Evolutionary conservation across 73 alveolate genomes (phyloP).

Genomic region (Chromera velia): DNA sequence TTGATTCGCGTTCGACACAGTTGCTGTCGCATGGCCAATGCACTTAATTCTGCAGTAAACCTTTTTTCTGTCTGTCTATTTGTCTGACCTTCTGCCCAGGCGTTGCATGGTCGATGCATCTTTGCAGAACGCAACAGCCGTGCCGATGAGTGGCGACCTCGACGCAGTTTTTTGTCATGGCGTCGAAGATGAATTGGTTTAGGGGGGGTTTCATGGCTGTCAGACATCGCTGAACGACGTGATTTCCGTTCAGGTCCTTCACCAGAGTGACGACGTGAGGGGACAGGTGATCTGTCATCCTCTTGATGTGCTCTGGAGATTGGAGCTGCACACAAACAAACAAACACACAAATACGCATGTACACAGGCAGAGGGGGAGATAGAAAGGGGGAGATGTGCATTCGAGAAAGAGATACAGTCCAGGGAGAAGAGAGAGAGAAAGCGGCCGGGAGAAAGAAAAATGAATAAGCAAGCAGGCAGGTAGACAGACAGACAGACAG

Average conservation of each 20-base stretch:
- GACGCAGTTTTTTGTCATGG: constrained; percentile 46
- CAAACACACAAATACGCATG: background rate
- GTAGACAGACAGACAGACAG: no score
- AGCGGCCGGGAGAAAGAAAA: no score
- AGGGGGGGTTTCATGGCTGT: constrained; percentile 32
- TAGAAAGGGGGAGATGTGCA: background rate
- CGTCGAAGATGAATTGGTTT: constrained; percentile 57
- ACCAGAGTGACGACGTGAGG: constrained; percentile 43
- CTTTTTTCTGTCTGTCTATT: no score
- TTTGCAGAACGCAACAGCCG: constrained; percentile 78
- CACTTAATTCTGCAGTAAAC: no score
- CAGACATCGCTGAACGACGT: constrained; percentile 61
- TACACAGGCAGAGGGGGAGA: background rate
- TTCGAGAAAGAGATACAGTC: no score
- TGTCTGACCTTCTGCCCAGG: constrained; percentile 29
- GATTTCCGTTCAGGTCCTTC: constrained; percentile 69
- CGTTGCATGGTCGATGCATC: constrained; percentile 60
- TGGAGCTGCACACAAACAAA: background rate
- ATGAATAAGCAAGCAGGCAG: no score
- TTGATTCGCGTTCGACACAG: no score
- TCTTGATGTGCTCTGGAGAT: constrained; percentile 27
- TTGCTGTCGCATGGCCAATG: no score
- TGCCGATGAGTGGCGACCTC: constrained; percentile 69
- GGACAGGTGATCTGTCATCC: constrained; percentile 38
- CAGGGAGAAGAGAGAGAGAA: no score